phyloP scores from a whole-genome alignment of 768 basidiomycete genomes.

The Favolaschia claudopus region DNA sequence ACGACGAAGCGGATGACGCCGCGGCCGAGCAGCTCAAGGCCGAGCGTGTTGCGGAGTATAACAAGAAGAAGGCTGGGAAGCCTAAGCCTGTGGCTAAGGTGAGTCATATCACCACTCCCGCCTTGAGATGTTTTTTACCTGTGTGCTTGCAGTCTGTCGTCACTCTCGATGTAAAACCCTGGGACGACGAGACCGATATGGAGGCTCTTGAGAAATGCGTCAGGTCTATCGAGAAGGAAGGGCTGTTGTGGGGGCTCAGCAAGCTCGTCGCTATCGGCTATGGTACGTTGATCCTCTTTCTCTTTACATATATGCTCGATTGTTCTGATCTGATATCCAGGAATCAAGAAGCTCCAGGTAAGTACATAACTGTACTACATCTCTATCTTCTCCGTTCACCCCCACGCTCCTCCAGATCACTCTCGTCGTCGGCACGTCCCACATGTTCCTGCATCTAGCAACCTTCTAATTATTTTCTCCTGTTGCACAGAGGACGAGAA shows the following conservation, averaged over 20 bases:
- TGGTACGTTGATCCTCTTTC: slow-evolving; percentile 37
- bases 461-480: slow-evolving; percentile 3
- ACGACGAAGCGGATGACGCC: slow-evolving; percentile 81
- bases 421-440: slow-evolving; percentile 61
- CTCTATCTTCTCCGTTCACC: slow-evolving; percentile 45
- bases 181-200: slow-evolving; percentile 99
- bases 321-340: slow-evolving; percentile 34
- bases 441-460: neutral
- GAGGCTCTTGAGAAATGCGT: slow-evolving; percentile 81
- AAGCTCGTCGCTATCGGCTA: slow-evolving; percentile 94
- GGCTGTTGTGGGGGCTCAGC: slow-evolving; percentile 95
- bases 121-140: no score
- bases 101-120: slow-evolving; percentile 25
- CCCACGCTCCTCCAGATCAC: slow-evolving; percentile 47
- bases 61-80: slow-evolving; percentile 92
- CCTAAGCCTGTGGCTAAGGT: slow-evolving; percentile 91
- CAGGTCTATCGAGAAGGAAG: slow-evolving; percentile 85
- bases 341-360: slow-evolving; percentile 87
- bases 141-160: slow-evolving; percentile 98
- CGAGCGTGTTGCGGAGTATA: slow-evolving; percentile 92
- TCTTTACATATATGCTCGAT: neutral
- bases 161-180: slow-evolving; percentile 97
- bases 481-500: slow-evolving; percentile 85
- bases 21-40: slow-evolving; percentile 90
- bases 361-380: slow-evolving; percentile 60